Evolutionary conservation across 164 flowering plant species (phyloP).

Genomic region (Pachysandra terminalis): DNA sequence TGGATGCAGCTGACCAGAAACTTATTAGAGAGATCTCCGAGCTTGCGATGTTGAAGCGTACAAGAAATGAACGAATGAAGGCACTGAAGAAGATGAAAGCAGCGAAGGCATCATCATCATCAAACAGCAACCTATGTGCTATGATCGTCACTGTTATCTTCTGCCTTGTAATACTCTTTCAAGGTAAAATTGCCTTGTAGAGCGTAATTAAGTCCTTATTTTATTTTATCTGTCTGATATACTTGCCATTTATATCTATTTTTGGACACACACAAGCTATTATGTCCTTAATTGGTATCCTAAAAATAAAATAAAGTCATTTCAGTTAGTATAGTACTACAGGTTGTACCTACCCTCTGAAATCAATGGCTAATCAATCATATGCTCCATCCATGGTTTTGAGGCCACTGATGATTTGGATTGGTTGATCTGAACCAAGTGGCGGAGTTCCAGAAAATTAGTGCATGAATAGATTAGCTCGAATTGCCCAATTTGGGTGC

Average conservation of each 20-base stretch:
- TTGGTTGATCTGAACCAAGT: too few species aligned
- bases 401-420: too few species aligned
- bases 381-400: too few species aligned
- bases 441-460: too few species aligned
- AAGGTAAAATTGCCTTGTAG: conserved; percentile 43
- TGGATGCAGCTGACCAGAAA: conserved; percentile 74
- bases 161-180: conserved; percentile 56
- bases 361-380: too few species aligned
- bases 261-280: too few species aligned
- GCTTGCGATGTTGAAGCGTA: conserved; percentile 69
- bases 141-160: conserved; percentile 57
- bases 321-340: too few species aligned
- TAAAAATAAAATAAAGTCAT: too few species aligned
- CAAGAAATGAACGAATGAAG: conserved; percentile 60
- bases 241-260: neutral
- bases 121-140: conserved; percentile 47
- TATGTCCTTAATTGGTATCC: too few species aligned
- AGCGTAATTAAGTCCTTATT: neutral
- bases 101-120: conserved; percentile 43
- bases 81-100: conserved; percentile 63
- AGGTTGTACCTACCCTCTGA: too few species aligned
- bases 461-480: too few species aligned
- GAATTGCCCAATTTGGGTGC: too few species aligned
- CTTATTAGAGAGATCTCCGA: conserved; percentile 59
- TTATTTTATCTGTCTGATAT: neutral